Percentiles rank a stretch among this genome's conserved stretches.
Conservation (phyloP, 768 basidiomycete species). For the Psilocybe cubensis region DNA sequence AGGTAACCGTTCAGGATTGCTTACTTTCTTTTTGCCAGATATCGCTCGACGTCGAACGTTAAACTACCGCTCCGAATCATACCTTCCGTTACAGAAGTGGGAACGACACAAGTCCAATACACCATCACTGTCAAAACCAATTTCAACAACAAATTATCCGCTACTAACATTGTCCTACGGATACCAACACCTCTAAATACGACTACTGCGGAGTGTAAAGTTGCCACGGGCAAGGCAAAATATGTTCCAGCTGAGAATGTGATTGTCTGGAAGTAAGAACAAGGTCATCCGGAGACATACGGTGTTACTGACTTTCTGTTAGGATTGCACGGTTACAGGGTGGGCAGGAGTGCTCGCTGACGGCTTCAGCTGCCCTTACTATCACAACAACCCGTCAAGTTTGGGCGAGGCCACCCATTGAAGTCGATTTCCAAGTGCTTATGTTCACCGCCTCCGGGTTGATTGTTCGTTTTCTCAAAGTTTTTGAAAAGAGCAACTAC, state of each 20-base stretch:
- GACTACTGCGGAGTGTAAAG: slow-evolving; percentile 90
- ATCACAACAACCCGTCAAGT: slow-evolving; percentile 92
- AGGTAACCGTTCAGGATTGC: neutral
- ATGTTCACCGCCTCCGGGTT: slow-evolving; percentile 98
- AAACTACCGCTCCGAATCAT: slow-evolving; percentile 91
- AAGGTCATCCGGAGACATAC: neutral
- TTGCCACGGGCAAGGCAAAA: slow-evolving; percentile 92
- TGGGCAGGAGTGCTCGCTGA: slow-evolving; percentile 86
- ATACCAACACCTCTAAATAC: slow-evolving; percentile 98
- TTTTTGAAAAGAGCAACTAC: slow-evolving; percentile 96
- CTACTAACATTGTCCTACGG: slow-evolving; percentile 87
- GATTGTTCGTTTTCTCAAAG: slow-evolving; percentile 96
- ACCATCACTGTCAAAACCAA: slow-evolving; percentile 85
- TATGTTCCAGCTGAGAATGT: slow-evolving; percentile 96
- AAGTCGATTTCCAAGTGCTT: slow-evolving; percentile 97
- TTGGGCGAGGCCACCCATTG: slow-evolving; percentile 98
- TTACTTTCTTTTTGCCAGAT: slow-evolving; percentile 52
- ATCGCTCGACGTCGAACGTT: slow-evolving; percentile 94
- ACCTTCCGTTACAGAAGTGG: slow-evolving; percentile 91
- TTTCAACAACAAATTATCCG: slow-evolving; percentile 91
- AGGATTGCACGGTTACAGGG: slow-evolving; percentile 95
- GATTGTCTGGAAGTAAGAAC: slow-evolving; percentile 94
- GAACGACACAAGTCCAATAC: slow-evolving; percentile 91
- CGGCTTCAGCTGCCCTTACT: slow-evolving; percentile 81
- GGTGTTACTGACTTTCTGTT: slow-evolving; percentile 1